Base-by-base conservation (phyloP, 1,284 basidiomycete species). In the Ganoderma multipileum region DNA sequence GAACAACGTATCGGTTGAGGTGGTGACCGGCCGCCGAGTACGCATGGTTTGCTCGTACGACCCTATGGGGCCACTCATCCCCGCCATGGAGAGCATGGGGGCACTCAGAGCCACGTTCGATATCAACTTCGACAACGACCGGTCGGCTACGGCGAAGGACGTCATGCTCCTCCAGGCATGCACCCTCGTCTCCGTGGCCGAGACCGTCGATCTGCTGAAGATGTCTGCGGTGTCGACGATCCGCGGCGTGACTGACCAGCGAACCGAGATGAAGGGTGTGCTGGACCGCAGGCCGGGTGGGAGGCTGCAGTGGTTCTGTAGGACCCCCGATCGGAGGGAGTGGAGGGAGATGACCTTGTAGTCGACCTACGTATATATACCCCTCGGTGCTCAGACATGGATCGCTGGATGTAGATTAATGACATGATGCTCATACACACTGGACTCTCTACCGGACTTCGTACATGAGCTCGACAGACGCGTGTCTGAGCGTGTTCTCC, bases 391-490 rank as follows among this genome's bases (percentile, higher is more conserved):
- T 50, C 4, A 11, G 47, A 26, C 23, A 23, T 50, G n/a, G 23
- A 50, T 26, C 47, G 9, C 11, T 23, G 23, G 47, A 50, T 26
- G 47, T 50, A 26, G 9, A 26, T 9, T 26, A 50, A 26, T 5
- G 33, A 33, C 7, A 33, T 33, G 33, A 8, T 33, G 33, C 33
- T 26, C 44, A 50, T 20, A 55, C 16, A 18, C 16, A 30, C 52
- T 18, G 30, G 18, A 33, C 38, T 23, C 33, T 42, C 57, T 66
- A 66, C 26, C 38, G 60, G 20, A 69, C 67, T 14, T 68, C 65
- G 30, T 67, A 68, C 30, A 63, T n/a, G 14, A 71, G 33, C 55
- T 69, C 55, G 8, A 71, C 60, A 6, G 55, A 28, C 28, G 65
- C 67, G 8, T 41, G n/a, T 33, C 9, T 44, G 7, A 71, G 6